Percentiles rank a stretch among this genome's conserved stretches.
Evolutionary conservation across 495 filamentous ascomycete species (phyloP).

Genomic region (Xylaria nigripes): DNA sequence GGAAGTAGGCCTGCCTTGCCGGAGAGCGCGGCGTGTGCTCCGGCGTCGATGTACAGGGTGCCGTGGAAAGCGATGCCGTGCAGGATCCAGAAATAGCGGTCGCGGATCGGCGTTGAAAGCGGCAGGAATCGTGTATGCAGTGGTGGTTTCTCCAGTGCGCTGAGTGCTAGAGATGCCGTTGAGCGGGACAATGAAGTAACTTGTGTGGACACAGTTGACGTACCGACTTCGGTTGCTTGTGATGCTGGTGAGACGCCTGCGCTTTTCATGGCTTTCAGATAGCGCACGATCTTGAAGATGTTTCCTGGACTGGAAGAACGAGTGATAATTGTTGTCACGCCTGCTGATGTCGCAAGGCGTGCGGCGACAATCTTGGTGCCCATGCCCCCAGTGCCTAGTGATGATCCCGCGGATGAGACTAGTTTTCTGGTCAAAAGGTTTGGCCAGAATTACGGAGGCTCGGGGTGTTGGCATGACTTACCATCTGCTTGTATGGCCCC

Average conservation of each 20-base stretch:
- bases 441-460: background rate
- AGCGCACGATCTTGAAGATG: slow-evolving; percentile 74
- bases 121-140: slow-evolving; percentile 91
- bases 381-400: slow-evolving; percentile 95
- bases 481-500: slow-evolving; percentile 73
- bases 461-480: slow-evolving; percentile 17
- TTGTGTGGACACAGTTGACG: slow-evolving; percentile 10
- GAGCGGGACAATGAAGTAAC: slow-evolving; percentile 28
- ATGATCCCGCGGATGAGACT: slow-evolving; percentile 82
- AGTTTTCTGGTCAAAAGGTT: slow-evolving; percentile 1
- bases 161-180: slow-evolving; percentile 29
- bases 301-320: slow-evolving; percentile 88
- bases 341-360: slow-evolving; percentile 84
- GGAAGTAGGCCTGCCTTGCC: slow-evolving; percentile 86
- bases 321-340: slow-evolving; percentile 92
- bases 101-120: slow-evolving; percentile 75
- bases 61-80: slow-evolving; percentile 90
- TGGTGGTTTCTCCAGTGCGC: slow-evolving; percentile 39
- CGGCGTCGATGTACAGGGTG: slow-evolving; percentile 83
- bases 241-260: slow-evolving; percentile 16
- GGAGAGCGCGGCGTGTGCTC: slow-evolving; percentile 68
- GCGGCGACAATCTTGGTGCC: slow-evolving; percentile 95
- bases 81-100: slow-evolving; percentile 93
- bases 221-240: background rate
- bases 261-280: slow-evolving; percentile 55